These are phyloP conservation scores for Trametes meyenii DNA, from an alignment of 768 basidiomycete species.

Conservation along the genomic window DNA sequence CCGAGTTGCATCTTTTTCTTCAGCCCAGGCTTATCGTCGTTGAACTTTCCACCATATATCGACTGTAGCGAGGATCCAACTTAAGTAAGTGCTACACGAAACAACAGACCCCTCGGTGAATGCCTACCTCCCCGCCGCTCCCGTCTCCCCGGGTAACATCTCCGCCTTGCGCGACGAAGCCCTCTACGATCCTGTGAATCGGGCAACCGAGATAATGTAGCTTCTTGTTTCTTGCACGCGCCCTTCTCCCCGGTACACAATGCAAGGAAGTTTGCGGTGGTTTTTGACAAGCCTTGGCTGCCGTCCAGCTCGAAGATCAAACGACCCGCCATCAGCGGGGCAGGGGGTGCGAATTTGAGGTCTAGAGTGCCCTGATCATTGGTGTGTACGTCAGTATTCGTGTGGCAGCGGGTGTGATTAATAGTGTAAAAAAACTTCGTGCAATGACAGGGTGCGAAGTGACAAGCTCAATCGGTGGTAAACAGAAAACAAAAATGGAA, in stretches of 20 bases:
- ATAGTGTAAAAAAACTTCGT: too few relatives aligned
- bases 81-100: background rate
- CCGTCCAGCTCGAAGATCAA: slow-evolving; percentile 45
- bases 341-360: slow-evolving; percentile 40
- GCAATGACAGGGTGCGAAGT: too few relatives aligned
- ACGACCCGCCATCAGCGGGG: slow-evolving; percentile 43
- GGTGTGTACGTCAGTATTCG: background rate
- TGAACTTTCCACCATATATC: slow-evolving; percentile 51
- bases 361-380: slow-evolving; percentile 32
- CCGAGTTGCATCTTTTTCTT: slow-evolving; percentile 44
- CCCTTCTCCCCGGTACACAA: slow-evolving; percentile 50
- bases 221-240: slow-evolving; percentile 48
- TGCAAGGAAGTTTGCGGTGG: slow-evolving; percentile 50
- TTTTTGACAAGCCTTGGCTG: slow-evolving; percentile 46
- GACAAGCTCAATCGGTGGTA: too few relatives aligned
- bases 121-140: slow-evolving; percentile 53
- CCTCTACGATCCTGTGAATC: slow-evolving; percentile 50
- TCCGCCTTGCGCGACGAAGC: slow-evolving; percentile 56
- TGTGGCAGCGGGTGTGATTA: too few relatives aligned
- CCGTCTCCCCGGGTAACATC: slow-evolving; percentile 57
- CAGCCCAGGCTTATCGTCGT: slow-evolving; percentile 54
- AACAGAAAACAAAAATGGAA: background rate
- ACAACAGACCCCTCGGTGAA: background rate
- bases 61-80: slow-evolving; percentile 35
- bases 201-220: slow-evolving; percentile 47